Conservation (phyloP, 1,284 basidiomycete genomes). For the Leccinum proliferum region DNA sequence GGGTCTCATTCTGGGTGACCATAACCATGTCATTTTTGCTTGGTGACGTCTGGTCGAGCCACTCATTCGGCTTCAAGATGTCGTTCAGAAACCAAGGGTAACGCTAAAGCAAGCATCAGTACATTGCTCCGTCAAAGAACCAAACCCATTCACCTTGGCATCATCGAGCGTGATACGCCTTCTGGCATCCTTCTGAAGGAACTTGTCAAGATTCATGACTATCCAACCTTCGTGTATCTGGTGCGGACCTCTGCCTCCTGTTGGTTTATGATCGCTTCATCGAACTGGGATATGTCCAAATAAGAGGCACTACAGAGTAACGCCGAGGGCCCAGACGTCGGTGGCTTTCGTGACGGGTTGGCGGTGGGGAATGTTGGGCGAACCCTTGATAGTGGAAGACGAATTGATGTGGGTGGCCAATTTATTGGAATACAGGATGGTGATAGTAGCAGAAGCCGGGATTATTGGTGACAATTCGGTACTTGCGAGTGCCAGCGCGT, state of each 20-base stretch:
- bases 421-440: slow-evolving; percentile 26
- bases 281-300: slow-evolving; percentile 79
- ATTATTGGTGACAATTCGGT: slow-evolving; percentile 25
- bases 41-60: slow-evolving; percentile 76
- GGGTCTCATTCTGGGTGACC: slow-evolving; percentile 80
- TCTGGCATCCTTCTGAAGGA: slow-evolving; percentile 81
- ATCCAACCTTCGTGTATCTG: slow-evolving; percentile 47
- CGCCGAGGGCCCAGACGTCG: slow-evolving; percentile 99
- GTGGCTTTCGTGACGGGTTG: slow-evolving; percentile 90
- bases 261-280: slow-evolving; percentile 62
- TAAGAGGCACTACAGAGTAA: slow-evolving; percentile 92
- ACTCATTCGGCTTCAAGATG: slow-evolving; percentile 65
- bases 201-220: slow-evolving; percentile 64
- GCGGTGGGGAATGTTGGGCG: slow-evolving; percentile 33
- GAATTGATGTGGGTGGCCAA: slow-evolving; percentile 28
- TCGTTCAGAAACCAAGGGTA: slow-evolving; percentile 78
- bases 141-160: slow-evolving; percentile 66
- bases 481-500: slow-evolving; percentile 76
- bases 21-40: slow-evolving; percentile 52
- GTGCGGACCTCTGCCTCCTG: slow-evolving; percentile 51
- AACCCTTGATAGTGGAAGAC: slow-evolving; percentile 27
- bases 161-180: slow-evolving; percentile 80
- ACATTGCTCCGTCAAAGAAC: slow-evolving; percentile 6
- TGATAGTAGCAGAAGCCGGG: slow-evolving; percentile 29
- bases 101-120: slow-evolving; percentile 33